These are phyloP conservation scores for Calophaca sinica DNA, from an alignment of 306 rosid species.

Conservation along the genomic window DNA sequence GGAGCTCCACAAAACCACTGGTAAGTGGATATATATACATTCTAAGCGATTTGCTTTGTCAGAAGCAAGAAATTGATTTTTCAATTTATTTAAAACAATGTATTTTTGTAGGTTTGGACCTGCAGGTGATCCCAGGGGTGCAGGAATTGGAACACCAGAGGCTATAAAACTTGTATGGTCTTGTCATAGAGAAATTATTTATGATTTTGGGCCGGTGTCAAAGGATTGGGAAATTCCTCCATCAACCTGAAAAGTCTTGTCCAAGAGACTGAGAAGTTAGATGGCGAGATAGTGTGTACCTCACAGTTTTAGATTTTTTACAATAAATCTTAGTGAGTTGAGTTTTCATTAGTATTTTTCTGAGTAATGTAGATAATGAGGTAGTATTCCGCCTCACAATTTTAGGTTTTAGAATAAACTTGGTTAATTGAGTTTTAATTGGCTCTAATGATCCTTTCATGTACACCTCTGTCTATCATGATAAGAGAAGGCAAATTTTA, in stretches of 20 bases:
- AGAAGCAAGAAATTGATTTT: neutral
- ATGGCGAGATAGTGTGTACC: neutral
- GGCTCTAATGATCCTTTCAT: neutral
- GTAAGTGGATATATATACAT: conserved; percentile 46
- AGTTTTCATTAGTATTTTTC: neutral
- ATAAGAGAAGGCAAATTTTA: neutral
- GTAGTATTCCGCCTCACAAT: neutral
- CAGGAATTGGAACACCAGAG: conserved; percentile 97
- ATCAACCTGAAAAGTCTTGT: conserved; percentile 58
- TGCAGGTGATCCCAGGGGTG: conserved; percentile 95
- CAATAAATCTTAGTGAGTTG: conserved; percentile 41
- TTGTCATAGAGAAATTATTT: conserved; percentile 91
- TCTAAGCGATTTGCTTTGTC: neutral
- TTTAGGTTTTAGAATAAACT: conserved; percentile 38
- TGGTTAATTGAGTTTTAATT: conserved; percentile 17
- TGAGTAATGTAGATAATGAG: neutral
- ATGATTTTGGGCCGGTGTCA: conserved; percentile 80
- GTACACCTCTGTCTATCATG: neutral
- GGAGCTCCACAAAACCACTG: conserved; percentile 99
- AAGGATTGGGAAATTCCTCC: conserved; percentile 76
- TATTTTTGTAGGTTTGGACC: conserved; percentile 85
- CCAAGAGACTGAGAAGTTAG: conserved; percentile 23
- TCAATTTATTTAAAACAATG: conserved; percentile 31
- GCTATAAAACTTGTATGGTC: conserved; percentile 99
- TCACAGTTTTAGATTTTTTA: conserved; percentile 1